Base-by-base conservation (phyloP, 202 grass and related monocot genomes). In the Digitaria exilis region DNA sequence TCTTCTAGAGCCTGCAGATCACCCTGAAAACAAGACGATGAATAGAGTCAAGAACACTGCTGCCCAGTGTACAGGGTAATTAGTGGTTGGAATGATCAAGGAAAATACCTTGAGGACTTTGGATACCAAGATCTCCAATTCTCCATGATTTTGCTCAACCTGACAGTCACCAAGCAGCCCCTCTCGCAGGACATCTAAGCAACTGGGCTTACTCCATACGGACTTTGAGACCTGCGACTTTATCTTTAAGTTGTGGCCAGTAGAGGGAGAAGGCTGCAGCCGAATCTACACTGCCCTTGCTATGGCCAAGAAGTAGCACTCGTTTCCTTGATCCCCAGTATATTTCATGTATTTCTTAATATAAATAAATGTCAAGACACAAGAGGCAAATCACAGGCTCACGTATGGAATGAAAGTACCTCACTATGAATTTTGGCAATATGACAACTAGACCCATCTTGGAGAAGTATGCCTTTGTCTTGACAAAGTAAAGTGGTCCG, bases 361-460 rank as follows among this genome's bases (percentile, higher is more conserved):
- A 65, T 34, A 72, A 77, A 80, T 10, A 73, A 68, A 67, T 71
- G 6, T 35, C 2, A 74, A 69, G 21, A 89, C n/a, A n/a, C 2
- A 78, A 73, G 18, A 88, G 54, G 63, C 49, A 77, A 29, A 77
- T 8, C 12, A 37, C 43, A 80, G 45, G 48, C 28, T 67, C 71
- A 66, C 65, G 69, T 59, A 24, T 44, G 64, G 6, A 87, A 21
- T 44, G 64, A 4, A 87, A 88, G 60, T 87, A 97, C 95, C 92
- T 97, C 95, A 44, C 95, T 94, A 64, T 97, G 95, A 69, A 97
- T 97, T 76, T 94, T 97, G 26, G 95, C 92, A 30, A 97, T 94
- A 76, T 94, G 95, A 65, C 95, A 97, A 89, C 82, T 31, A 97
- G 75, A 59, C 95, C 92, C 92, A 94, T 97, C 73, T 94, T 93